A percentile compares a stretch with the other conserved stretches of the same genome.
These are phyloP conservation scores for Penicillium tannophilum DNA, from an alignment of 495 filamentous ascomycete species.

Conservation along the genomic window DNA sequence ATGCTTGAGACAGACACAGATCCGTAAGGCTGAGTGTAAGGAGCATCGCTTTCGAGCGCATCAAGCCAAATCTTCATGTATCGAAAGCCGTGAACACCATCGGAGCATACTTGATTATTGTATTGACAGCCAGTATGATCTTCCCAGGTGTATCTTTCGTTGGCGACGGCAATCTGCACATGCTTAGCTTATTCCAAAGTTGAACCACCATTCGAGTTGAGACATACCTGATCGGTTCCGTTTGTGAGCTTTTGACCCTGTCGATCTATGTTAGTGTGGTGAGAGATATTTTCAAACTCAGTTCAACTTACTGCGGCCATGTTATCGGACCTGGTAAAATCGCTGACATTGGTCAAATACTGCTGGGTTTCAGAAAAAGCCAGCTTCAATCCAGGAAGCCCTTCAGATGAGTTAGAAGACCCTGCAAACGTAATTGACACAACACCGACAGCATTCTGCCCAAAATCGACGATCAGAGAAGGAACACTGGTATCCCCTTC, in stretches of 20 bases:
- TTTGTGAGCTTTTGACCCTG: conserved; percentile 13
- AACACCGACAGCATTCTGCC: conserved; percentile 45
- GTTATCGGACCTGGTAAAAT: conserved; percentile 49
- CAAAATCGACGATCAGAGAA: conserved; percentile 45
- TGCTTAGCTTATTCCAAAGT: neutral
- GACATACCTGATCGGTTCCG: conserved; percentile 17
- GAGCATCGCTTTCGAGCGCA: conserved; percentile 39
- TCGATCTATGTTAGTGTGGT: neutral
- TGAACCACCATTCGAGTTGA: neutral
- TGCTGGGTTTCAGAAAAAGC: conserved; percentile 49
- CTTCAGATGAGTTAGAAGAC: conserved; percentile 22
- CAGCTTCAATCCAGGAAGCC: conserved; percentile 39
- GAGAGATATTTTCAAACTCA: neutral
- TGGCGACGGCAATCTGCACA: conserved; percentile 37
- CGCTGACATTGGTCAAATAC: conserved; percentile 42
- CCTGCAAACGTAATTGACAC: conserved; percentile 31
- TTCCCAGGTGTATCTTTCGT: conserved; percentile 41
- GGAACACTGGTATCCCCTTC: conserved; percentile 9
- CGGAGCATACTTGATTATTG: conserved; percentile 42
- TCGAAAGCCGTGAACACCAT: conserved; percentile 51
- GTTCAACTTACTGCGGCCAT: conserved; percentile 16
- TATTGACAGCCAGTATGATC: conserved; percentile 41
- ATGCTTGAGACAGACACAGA: conserved; percentile 38
- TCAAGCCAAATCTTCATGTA: conserved; percentile 49
- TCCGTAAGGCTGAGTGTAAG: conserved; percentile 41